Evolutionary conservation across 2,329 filamentous ascomycete species (phyloP).

Genomic region (Xylariaceae sp.): DNA sequence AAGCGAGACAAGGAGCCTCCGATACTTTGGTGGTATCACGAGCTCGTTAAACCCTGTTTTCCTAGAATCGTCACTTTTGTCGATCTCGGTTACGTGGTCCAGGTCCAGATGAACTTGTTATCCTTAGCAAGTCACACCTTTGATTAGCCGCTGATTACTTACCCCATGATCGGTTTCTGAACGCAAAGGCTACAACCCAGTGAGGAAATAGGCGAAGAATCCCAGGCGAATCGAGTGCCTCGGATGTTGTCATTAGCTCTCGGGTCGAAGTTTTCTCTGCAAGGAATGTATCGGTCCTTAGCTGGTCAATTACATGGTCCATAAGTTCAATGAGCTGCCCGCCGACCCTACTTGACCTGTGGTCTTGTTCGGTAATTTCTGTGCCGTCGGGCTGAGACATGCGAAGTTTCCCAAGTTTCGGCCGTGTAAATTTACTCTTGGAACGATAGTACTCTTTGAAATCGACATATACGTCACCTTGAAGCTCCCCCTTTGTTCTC

Average conservation of each 20-base stretch:
- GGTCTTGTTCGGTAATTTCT: background rate
- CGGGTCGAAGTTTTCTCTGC: background rate
- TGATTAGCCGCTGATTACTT: background rate
- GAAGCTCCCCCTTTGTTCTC: background rate
- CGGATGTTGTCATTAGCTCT: background rate
- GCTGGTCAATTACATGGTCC: background rate
- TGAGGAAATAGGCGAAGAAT: background rate
- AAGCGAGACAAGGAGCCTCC: background rate
- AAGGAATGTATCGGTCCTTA: background rate
- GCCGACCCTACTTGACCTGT: background rate
- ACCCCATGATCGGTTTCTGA: background rate
- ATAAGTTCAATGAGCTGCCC: background rate
- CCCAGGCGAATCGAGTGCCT: background rate
- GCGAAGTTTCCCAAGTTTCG: background rate
- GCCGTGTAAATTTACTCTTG: background rate
- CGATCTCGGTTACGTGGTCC: background rate
- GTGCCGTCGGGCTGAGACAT: background rate
- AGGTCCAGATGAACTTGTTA: background rate
- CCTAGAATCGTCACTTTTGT: background rate
- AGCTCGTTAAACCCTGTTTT: slow-evolving; percentile 1
- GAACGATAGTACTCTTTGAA: background rate
- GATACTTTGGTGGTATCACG: background rate
- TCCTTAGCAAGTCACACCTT: background rate
- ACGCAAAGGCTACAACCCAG: background rate
- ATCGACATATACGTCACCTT: background rate